Evolutionary conservation across 1,284 basidiomycete genomes (phyloP), one percentile per base, ranked within the genome.

Genomic region (Mycosarcoma maydis): DNA sequence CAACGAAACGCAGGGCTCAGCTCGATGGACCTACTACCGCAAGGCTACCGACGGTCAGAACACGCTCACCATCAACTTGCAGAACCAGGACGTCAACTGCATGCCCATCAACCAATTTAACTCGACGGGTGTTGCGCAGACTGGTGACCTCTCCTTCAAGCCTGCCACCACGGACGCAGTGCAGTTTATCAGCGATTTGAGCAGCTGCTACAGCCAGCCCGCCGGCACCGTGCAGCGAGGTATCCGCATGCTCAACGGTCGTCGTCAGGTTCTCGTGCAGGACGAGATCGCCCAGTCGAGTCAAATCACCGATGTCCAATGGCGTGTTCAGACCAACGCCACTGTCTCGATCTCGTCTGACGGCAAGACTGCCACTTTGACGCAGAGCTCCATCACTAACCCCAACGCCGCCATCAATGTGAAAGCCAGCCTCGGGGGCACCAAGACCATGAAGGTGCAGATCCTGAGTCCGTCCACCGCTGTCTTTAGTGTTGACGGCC

Each of bases 41-140:
- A 98, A 95, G 86, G 88, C 89, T 82, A 97, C 94, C 2, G 91
- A 94, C 83, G 95, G 95, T 13, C 96, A 99, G 85, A 99, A 98
- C 86, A 94, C 92, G 3, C 86, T 99, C 66, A 76, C 94, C 50
- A 86, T 97, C 73, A 87, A 88, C 82, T 83, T 86, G 68, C 80
- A 83, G 41, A 98, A 98, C 84, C 94, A 98, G 84, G 86, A 89
- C 61, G 89, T 96, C 43, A 81, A 81, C 30, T 90, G 90, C 57
- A 52, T 60, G 13, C 92, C 94, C 0, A 86, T 85, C 20, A 84
- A 86, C 30, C 83, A 82, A 40, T 87, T 87, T 75, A 88, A 84
- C 24, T 80, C 85, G 22, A 84, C 90, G 1, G 87, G 87, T 41
- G 90, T 89, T 1, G 78, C 80, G 0, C 96, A 98, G 82, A 90